phyloP scores from a whole-genome alignment of 1,284 basidiomycete genomes.

The Ceratobasidium sp. region DNA sequence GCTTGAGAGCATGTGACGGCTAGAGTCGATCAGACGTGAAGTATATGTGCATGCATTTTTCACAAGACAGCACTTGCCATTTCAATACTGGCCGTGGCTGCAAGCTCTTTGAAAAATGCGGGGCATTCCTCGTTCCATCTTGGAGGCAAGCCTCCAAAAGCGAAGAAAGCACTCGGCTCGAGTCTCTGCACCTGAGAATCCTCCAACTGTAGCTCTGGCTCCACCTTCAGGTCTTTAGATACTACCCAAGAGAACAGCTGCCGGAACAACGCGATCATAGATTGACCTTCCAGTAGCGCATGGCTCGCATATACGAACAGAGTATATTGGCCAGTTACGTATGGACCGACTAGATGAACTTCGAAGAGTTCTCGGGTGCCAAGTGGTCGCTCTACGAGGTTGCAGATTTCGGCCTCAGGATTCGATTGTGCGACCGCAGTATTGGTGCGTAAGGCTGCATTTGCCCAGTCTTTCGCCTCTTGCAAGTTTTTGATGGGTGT shows the following conservation, averaged over 20 bases:
- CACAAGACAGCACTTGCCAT: background rate
- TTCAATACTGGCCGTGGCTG: background rate
- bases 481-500: background rate
- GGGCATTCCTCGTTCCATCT: constrained; percentile 4
- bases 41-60: background rate
- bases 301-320: constrained; percentile 32
- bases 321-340: constrained; percentile 12
- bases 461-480: constrained; percentile 16
- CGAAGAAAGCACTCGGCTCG: background rate
- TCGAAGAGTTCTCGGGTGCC: background rate
- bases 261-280: constrained; percentile 9
- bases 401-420: constrained; percentile 10
- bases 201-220: background rate
- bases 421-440: background rate
- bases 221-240: background rate
- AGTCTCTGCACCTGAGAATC: constrained; percentile 9
- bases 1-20: constrained; percentile 21
- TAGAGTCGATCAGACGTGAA: background rate
- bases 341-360: constrained; percentile 6
- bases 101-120: background rate
- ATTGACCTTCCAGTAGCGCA: constrained; percentile 14
- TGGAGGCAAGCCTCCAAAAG: background rate
- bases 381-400: background rate
- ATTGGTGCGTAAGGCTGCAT: background rate
- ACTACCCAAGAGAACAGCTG: background rate